Percentiles rank a stretch among this genome's conserved stretches.
Conservation (phyloP, 2,329 filamentous ascomycete genomes). For the Zymoseptoria crescenta region DNA sequence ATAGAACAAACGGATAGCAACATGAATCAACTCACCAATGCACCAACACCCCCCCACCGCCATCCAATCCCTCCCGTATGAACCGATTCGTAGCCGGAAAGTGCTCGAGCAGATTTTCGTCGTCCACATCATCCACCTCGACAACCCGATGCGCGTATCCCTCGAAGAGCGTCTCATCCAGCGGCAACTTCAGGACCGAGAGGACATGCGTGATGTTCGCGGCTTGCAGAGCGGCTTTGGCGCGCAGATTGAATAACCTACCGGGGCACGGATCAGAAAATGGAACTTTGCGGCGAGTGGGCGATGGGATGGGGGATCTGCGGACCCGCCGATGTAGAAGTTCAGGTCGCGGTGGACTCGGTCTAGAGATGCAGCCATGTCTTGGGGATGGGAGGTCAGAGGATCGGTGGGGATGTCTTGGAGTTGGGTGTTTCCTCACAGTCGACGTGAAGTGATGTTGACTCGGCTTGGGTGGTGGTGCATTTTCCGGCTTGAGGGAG, state of each 20-base stretch:
- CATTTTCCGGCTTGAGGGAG: too few relatives aligned
- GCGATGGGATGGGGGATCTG: neutral
- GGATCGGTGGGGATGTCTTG: neutral
- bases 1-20: slow-evolving; percentile 3
- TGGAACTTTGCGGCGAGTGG: neutral
- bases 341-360: slow-evolving; percentile 61
- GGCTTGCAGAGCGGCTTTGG: slow-evolving; percentile 60
- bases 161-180: slow-evolving; percentile 50
- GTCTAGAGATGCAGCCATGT: slow-evolving; percentile 52
- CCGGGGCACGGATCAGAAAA: slow-evolving; percentile 16
- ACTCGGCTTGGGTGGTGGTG: too few relatives aligned
- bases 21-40: slow-evolving; percentile 55
- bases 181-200: slow-evolving; percentile 64
- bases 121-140: slow-evolving; percentile 83
- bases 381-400: neutral
- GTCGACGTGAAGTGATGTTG: neutral
- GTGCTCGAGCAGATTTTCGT: slow-evolving; percentile 76
- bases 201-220: slow-evolving; percentile 81
- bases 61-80: slow-evolving; percentile 66
- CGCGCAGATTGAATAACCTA: slow-evolving; percentile 72
- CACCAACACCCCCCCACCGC: slow-evolving; percentile 55
- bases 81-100: slow-evolving; percentile 73
- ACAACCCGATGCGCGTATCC: slow-evolving; percentile 62
- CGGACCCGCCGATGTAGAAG: slow-evolving; percentile 70
- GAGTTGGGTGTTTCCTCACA: neutral